Conservation (phyloP, 768 basidiomycete species). For the Amanita molliuscula region DNA sequence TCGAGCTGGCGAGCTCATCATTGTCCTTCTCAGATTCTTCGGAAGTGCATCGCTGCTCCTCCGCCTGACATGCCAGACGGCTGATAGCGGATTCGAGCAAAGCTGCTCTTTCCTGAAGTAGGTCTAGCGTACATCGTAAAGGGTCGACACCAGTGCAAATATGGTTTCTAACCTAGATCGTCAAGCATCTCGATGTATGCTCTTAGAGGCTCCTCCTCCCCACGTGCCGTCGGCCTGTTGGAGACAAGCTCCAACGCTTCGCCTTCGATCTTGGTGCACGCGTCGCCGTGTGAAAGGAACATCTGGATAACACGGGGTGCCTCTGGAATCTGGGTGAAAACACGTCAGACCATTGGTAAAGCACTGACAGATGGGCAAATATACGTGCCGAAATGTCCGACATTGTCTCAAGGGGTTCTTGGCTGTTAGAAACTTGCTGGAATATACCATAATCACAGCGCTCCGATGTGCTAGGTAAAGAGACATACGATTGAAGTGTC, state of each 20-base stretch:
- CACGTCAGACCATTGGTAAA: not conserved
- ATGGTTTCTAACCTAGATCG: conserved; percentile 20
- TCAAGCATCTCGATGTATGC: conserved; percentile 33
- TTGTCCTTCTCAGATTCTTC: not conserved
- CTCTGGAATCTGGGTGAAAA: conserved; percentile 24
- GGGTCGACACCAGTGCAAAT: not conserved
- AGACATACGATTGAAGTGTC: conserved; percentile 18
- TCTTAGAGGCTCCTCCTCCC: conserved; percentile 30
- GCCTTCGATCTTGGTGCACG: conserved; percentile 27
- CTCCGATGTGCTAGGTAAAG: conserved; percentile 13
- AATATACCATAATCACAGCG: not conserved
- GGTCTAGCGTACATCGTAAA: conserved; percentile 9
- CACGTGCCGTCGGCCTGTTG: conserved; percentile 13
- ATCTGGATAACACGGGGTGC: conserved; percentile 38
- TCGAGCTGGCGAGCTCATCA: conserved; percentile 8
- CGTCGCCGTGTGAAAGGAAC: conserved; percentile 36
- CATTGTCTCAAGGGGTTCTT: conserved; percentile 15
- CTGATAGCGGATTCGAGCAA: conserved; percentile 18
- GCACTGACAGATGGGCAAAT: conserved; percentile 8
- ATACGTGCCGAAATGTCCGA: conserved; percentile 15
- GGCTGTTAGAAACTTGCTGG: conserved; percentile 10
- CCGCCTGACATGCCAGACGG: conserved; percentile 10
- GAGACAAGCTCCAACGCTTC: conserved; percentile 34
- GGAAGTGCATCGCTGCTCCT: not conserved
- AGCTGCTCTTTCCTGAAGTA: conserved; percentile 14